Evolutionary conservation across 2,329 filamentous ascomycete species (phyloP), one percentile per base, ranked within the genome.

Genomic region (Beauveria sp.): DNA sequence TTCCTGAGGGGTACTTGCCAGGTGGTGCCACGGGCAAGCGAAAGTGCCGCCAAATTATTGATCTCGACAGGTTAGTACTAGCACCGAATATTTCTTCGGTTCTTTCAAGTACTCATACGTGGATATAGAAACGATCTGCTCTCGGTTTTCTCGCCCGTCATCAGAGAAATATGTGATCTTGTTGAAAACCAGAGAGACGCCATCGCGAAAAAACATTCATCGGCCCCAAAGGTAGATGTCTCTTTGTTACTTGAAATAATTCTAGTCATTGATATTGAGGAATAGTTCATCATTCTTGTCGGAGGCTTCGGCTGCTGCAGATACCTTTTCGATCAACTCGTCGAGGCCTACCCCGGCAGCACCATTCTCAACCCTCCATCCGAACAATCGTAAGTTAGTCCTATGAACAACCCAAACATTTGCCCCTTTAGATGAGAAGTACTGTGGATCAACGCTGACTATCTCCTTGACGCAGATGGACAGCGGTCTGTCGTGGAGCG

Each of bases 251-350:
- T 46, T 12, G 26, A 1, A 9, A 56, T 14, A 3, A 8, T 22
- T 5, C 20, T 16, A 14, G 14, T 38, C 5, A 24, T 18, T 58
- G 4, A 58, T 6, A 5, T 2, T 26, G 24, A 4, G 2, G 1
- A 34, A 16, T 16, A 77, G 76, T 73, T 71, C 26, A 58, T 78
- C 5, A 67, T 77, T 1, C 67, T 79, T 0, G 75, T 74, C 0
- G 76, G 77, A 0, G 77, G 76, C 0, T 74, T 79, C 5, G 76
- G 77, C 0, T 64, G 71, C 2, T 73, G 67, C 16, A 38, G 53
- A 0, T 75, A 73, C 5, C 61, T 79, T 0, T 65, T 63, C 12
- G 48, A 63, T 2, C 60, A 61, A 0, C 55, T 78, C 0, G 61
- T 63, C 0, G 20, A 38, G 0, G 3, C 4, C 0, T 26, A 68